Percentiles rank a stretch among this genome's conserved stretches.
Conservation (phyloP, 2,329 filamentous ascomycete genomes). For the Colletotrichum falcatum region DNA sequence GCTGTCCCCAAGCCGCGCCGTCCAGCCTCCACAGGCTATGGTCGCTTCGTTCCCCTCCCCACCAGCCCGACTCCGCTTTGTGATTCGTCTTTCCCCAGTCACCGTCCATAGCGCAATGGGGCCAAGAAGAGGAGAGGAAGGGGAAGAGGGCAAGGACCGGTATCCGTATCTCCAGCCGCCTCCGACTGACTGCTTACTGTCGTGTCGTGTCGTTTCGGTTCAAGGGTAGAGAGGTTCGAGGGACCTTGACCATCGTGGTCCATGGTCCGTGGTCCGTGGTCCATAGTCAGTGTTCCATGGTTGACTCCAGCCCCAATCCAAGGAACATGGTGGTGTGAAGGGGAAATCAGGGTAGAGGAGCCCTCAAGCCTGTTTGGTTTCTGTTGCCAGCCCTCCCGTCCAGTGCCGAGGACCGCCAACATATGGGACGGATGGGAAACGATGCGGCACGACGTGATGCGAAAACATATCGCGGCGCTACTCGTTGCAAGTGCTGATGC, state of each 20-base stretch:
- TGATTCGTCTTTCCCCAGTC: constrained; percentile 41
- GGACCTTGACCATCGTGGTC: constrained; percentile 26
- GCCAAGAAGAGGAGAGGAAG: constrained; percentile 32
- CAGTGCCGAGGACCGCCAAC: background rate
- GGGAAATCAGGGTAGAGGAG: constrained; percentile 7
- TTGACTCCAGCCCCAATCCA: constrained; percentile 18
- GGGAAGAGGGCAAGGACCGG: constrained; percentile 29
- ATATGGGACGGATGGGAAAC: constrained; percentile 5
- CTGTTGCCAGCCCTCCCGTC: constrained; percentile 9
- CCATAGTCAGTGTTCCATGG: constrained; percentile 17
- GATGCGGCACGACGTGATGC: constrained; percentile 7
- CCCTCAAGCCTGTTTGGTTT: constrained; percentile 15
- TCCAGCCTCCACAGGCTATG: constrained; percentile 37
- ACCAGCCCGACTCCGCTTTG: constrained; percentile 39
- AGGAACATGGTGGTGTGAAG: constrained; percentile 8
- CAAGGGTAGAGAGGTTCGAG: constrained; percentile 35
- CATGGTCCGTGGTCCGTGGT: constrained; percentile 22
- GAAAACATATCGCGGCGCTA: constrained; percentile 33
- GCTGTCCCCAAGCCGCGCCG: constrained; percentile 16
- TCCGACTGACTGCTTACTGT: constrained; percentile 27
- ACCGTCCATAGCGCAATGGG: constrained; percentile 28
- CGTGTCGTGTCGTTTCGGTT: constrained; percentile 24
- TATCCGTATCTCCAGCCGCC: constrained; percentile 32
- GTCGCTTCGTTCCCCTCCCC: constrained; percentile 38
- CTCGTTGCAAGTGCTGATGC: constrained; percentile 39